Conservation (phyloP, 495 filamentous ascomycete genomes). For the Xylaria scruposa region DNA sequence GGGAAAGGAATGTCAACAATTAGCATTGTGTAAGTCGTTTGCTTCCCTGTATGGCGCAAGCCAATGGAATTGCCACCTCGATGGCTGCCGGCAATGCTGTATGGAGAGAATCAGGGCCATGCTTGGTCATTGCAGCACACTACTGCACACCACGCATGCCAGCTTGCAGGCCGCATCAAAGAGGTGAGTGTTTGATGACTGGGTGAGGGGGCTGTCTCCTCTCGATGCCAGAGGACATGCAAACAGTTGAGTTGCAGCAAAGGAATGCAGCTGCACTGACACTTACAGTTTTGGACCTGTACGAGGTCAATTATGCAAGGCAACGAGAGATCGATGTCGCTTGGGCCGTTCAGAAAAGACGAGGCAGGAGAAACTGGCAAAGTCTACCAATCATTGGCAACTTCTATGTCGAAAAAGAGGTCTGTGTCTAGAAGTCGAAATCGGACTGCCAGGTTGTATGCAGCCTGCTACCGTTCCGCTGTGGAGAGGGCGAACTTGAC, state of each 20-base stretch:
- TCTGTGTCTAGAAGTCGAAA: not conserved
- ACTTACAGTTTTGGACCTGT: not conserved
- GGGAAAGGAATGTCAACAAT: constrained; percentile 12
- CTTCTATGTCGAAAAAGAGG: not conserved
- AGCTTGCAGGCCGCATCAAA: constrained; percentile 7
- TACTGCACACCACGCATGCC: constrained; percentile 19
- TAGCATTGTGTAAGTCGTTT: constrained; percentile 11
- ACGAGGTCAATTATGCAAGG: not conserved
- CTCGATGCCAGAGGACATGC: not conserved
- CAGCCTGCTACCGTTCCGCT: constrained; percentile 3
- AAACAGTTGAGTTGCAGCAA: not conserved
- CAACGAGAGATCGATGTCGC: not conserved
- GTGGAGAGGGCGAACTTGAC: not conserved
- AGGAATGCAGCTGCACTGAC: constrained; percentile 10
- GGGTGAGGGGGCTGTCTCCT: not conserved
- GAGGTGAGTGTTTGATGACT: not conserved
- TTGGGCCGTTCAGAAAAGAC: not conserved
- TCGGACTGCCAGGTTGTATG: not conserved
- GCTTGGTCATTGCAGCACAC: constrained; percentile 17
- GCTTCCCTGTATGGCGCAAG: not conserved
- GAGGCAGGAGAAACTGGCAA: not conserved
- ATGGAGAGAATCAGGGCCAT: constrained; percentile 4
- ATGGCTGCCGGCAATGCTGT: constrained; percentile 2
- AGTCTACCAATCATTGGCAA: not conserved
- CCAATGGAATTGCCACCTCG: constrained; percentile 4